Base-by-base conservation (phyloP, 805 yeast species). In the Saccharomyces jurei region DNA sequence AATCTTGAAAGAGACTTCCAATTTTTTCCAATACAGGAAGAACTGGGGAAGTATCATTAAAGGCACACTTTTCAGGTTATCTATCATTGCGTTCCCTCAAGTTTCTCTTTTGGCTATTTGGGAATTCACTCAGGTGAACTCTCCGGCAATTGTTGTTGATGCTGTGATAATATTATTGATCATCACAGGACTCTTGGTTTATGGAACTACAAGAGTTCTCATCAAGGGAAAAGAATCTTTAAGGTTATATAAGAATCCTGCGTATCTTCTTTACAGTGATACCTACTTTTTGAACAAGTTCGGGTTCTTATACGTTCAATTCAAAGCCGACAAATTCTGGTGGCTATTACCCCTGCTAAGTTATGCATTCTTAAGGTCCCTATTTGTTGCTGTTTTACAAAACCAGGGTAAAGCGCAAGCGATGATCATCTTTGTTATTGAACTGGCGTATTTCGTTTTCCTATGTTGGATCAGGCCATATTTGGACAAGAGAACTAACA, bases 401-500 rank as follows among this genome's bases (percentile, higher is more conserved):
- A 62, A 69, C 9, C 77, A 81, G 32, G 98, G 99, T 57, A 87
- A 85, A 63, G 84, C 79, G 4, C 97, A 87, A 68, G 87, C 96
- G 0, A 78, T 89, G 58, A 74, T 87, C 51, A 78, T 91, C 8
- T 87, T 92, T 64, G 83, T 77, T 17, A 75, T 88, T 57, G 98
- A 94, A 69, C 73, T 92, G 52, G 61, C 80, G 25, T 90, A 85
- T 71, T 82, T 87, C 58, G 78, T 79, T 36, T 75, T 76, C 0
- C 63, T 90, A 28, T 84, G 90, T 64, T 80, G 81, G 79, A 73
- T 79, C 54, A 81, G 94, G 70, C 99, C 99, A 10, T 94, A 81
- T 70, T 84, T 94, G 91, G 97, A 94, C 73, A 89, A 86, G 71
- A 80, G 96, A 73, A 91, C 98, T 32, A 94, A 94, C 64, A 84